Conservation (phyloP, 805 yeast genomes). For the Saccharomycodes ludwigii region DNA sequence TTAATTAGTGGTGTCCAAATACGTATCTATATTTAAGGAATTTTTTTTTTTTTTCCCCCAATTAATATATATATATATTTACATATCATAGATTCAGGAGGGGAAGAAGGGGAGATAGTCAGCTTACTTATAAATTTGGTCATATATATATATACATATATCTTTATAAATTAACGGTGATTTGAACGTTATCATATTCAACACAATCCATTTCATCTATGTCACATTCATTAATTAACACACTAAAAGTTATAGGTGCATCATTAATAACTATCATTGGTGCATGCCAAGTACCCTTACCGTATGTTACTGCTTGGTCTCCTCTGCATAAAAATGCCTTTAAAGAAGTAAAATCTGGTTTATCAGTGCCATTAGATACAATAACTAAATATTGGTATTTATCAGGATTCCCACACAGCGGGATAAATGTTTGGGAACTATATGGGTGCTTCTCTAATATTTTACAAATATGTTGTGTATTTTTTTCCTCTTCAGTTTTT, state of each 20-base stretch:
- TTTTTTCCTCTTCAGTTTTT: conserved; percentile 2
- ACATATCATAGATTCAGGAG: neutral
- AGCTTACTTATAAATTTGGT: neutral
- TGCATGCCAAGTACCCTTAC: conserved; percentile 60
- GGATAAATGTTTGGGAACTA: conserved; percentile 82
- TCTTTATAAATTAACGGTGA: neutral
- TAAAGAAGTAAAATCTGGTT: conserved; percentile 52
- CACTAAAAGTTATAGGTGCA: conserved; percentile 9
- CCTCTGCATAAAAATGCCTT: conserved; percentile 69
- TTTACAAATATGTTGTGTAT: conserved; percentile 33
- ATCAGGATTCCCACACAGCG: conserved; percentile 67
- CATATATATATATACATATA: neutral
- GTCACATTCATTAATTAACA: neutral
- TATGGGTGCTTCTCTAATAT: conserved; percentile 87
- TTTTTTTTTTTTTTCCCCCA: neutral
- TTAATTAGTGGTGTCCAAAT: conserved; percentile 32
- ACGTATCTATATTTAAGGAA: conserved; percentile 22
- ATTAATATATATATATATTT: neutral
- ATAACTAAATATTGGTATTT: conserved; percentile 61
- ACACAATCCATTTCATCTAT: neutral
- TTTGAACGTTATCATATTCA: conserved; percentile 4
- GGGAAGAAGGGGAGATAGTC: neutral
- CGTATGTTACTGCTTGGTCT: conserved; percentile 83
- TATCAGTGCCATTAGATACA: conserved; percentile 44
- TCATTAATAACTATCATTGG: neutral